These are phyloP conservation scores for Neonectria hederae DNA, from an alignment of 2,329 filamentous ascomycete genomes.

Conservation along the genomic window DNA sequence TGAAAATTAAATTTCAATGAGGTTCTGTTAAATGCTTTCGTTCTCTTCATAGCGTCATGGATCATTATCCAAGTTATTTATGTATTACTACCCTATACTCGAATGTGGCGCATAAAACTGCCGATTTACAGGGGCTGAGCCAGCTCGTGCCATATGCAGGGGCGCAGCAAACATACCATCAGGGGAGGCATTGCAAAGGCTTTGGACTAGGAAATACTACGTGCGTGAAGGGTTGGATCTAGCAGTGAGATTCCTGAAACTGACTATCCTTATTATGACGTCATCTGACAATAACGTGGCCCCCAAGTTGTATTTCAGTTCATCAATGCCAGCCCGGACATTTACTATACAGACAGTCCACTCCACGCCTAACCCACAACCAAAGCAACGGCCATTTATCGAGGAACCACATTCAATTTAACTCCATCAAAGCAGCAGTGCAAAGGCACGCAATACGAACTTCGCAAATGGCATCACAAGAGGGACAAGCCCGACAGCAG, in stretches of 20 bases:
- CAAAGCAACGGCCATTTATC: background rate
- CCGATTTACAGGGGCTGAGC: no score
- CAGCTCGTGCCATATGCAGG: no score
- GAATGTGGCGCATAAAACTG: background rate
- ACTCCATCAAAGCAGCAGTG: background rate
- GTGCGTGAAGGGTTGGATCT: background rate
- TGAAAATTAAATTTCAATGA: no score
- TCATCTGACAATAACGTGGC: background rate
- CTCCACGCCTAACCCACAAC: background rate
- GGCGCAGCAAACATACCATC: no score
- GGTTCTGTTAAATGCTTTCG: no score
- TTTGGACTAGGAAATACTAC: no score
- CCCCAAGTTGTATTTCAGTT: background rate
- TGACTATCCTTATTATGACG: background rate
- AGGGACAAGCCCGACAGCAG: background rate
- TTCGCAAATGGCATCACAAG: background rate
- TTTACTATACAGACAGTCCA: no score
- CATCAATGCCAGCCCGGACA: background rate
- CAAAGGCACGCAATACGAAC: background rate
- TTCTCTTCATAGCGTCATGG: no score
- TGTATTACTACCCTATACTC: background rate
- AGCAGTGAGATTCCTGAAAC: background rate
- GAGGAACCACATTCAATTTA: background rate
- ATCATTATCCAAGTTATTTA: no score
- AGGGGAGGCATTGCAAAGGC: no score